Base-by-base conservation (phyloP, 192 early-diverging fungal genomes). In the Umbelopsis sp. region DNA sequence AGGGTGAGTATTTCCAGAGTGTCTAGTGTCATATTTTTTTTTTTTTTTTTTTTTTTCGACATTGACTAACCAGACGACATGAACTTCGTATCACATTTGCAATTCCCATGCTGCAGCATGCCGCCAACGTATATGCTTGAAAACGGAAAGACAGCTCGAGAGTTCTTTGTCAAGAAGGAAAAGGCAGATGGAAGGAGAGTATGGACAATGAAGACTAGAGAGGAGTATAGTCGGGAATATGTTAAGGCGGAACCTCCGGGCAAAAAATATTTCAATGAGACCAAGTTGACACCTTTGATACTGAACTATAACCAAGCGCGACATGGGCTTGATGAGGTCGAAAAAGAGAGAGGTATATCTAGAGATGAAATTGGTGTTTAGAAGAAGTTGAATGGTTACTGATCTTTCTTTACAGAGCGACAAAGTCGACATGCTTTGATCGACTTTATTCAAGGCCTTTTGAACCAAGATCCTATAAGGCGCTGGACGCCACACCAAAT, bases 91-190 rank as follows among this genome's bases (percentile, higher is more conserved):
- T 11, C 7, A 1, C 12, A 6, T 38, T 41, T 41, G 38, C 8
- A 11, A 6, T 41, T 41, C 38, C 8, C 12, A 1, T 41, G 12
- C 12, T 41, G 5, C 38, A 90, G 87, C 16, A 74, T 89, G 43
- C 95, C 94, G 8, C 97, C 95, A 4, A 78, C 76, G 7, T 92
- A 92, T 74, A 97, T 97, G 94, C 83, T 95, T 24, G 95, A 97
- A 76, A 91, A 89, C 50, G 96, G 93, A 11, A 94, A 93, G 74
- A 89, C 84, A 17, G 88, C 94, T 1, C 85, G 87, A 32, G 85
- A 91, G 51, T 97, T 93, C 51, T 97, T 98, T 80, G 87, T 94
- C 51, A 88, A 90, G 68, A 69, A 83, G 7, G 79, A 79, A 10
- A 69, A 75, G 24, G 77, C 71, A 1, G 81, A 86, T 52, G 88